phyloP scores from a whole-genome alignment of 306 rosid species.

The Begonia loranthoides region DNA sequence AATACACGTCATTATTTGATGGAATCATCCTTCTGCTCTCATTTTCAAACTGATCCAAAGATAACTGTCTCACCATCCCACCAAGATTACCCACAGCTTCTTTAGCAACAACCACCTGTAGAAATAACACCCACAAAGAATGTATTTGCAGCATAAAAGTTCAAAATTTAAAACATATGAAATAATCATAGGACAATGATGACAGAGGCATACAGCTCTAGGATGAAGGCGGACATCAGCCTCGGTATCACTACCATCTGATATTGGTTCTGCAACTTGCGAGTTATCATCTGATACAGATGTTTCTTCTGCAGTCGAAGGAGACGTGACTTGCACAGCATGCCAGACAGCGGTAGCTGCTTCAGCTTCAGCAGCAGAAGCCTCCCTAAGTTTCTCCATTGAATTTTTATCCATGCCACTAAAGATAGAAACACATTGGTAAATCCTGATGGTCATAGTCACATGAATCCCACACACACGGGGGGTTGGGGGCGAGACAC shows the following conservation, averaged over 20 bases:
- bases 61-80: constrained; percentile 97
- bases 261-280: constrained; percentile 62
- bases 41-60: constrained; percentile 97
- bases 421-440: constrained; percentile 6
- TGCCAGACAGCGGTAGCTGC: constrained; percentile 98
- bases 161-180: constrained; percentile 4
- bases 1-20: constrained; percentile 55
- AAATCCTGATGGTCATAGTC: too few relatives aligned
- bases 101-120: constrained; percentile 97
- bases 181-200: constrained; percentile 6
- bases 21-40: constrained; percentile 99
- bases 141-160: constrained; percentile 14
- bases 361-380: constrained; percentile 99
- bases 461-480: too few relatives aligned
- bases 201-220: constrained; percentile 71
- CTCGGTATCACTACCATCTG: constrained; percentile 95
- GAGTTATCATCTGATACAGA: constrained; percentile 77
- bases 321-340: constrained; percentile 54
- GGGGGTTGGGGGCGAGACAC: constrained; percentile 2
- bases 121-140: constrained; percentile 9
- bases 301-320: constrained; percentile 58
- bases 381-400: constrained; percentile 91
- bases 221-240: constrained; percentile 99
- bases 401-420: constrained; percentile 65
- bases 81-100: constrained; percentile 90